Evolutionary conservation across 78 protist genomes (phyloP), one percentile per base, ranked within the genome.

Genomic region (Cyanophora paradoxa): DNA sequence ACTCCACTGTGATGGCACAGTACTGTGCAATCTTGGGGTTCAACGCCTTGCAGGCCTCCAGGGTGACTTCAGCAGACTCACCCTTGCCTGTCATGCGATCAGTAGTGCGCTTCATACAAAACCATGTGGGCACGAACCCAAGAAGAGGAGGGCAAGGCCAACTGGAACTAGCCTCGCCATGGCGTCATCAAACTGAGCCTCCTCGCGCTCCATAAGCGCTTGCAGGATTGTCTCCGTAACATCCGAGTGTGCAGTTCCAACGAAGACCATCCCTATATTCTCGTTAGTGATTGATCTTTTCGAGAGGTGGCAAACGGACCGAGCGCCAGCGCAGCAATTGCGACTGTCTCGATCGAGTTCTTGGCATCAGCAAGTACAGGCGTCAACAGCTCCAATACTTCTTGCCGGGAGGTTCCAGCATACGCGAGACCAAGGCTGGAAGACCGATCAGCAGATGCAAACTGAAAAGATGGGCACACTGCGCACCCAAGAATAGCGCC

Each of bases 211-310:
- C 62, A 75, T 33, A 5, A 75, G 50, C 54, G 44, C 74, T 46
- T 78, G 67, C 14, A 92, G 62, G 41, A 89, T 48, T 17, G 82
- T 69, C 39, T 71, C 70, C 0, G 89, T 48, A 11, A 88, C 37
- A 1, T 87, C 93, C 6, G 41, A 86, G 73, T 91, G 68, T 62
- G 90, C 72, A 1, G 92, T 83, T 42, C 99, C 99, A 31, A 81
- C 92, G 37, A 63, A 87, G 37, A 91, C 82, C 36, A 94, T n/a
- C n/a, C n/a, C n/a, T n/a, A n/a, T n/a, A n/a, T n/a, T n/a, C n/a
- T n/a, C n/a, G n/a, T n/a, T n/a, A n/a, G n/a, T n/a, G n/a, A n/a
- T n/a, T n/a, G n/a, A n/a, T n/a, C n/a, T n/a, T n/a, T n/a, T n/a
- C n/a, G n/a, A n/a, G n/a, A n/a, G n/a, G n/a, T n/a, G n/a, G n/a